Conservation (phyloP, 169 alveolate genomes). For the Plasmodium billcollinsi region DNA sequence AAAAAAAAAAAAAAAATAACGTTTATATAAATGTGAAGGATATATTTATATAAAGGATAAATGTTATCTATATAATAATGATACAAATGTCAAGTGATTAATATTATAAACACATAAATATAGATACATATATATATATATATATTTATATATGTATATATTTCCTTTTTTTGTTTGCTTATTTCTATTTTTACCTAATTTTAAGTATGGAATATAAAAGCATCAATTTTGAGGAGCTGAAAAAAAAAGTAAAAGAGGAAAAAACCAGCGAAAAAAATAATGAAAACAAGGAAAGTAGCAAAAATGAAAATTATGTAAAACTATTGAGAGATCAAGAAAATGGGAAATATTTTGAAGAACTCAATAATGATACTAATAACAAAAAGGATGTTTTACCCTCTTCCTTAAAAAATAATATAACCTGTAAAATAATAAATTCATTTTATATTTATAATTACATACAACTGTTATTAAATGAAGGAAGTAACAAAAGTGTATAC, state of each 20-base stretch:
- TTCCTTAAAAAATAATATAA: neutral
- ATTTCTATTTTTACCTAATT: neutral
- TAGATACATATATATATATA: neutral
- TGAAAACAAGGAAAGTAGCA: neutral
- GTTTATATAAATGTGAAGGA: too few relatives aligned
- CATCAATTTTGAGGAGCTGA: constrained; percentile 48
- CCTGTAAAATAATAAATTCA: constrained; percentile 24
- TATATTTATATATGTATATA: neutral
- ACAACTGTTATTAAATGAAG: constrained; percentile 49
- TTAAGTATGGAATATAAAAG: constrained; percentile 16
- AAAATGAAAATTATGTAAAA: too few relatives aligned
- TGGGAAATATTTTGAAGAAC: too few relatives aligned
- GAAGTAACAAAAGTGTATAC: constrained; percentile 20
- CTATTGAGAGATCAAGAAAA: too few relatives aligned
- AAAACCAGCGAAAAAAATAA: neutral
- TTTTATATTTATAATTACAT: constrained; percentile 56
- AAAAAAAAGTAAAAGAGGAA: constrained; percentile 24
- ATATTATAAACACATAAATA: neutral
- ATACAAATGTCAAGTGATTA: neutral
- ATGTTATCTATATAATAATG: too few relatives aligned
- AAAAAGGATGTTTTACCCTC: neutral
- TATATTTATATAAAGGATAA: too few relatives aligned
- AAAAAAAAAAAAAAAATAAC: too few relatives aligned
- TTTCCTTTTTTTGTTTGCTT: neutral
- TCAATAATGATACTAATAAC: neutral